These are phyloP conservation scores for Lizonia empirigonia DNA, from an alignment of 2,329 filamentous ascomycete species.

Conservation along the genomic window DNA sequence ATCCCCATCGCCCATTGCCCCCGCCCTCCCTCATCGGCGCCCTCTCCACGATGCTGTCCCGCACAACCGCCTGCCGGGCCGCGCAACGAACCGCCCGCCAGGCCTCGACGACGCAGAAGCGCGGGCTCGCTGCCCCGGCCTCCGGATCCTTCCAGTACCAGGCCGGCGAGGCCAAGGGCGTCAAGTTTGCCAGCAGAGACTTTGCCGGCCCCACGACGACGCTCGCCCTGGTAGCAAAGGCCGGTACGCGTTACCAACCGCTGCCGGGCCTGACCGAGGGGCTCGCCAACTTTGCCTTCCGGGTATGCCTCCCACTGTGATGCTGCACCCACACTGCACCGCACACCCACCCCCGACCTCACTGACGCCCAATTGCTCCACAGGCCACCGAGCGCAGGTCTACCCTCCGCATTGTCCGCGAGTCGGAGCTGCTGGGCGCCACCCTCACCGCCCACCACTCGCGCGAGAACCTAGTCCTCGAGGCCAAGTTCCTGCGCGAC, in stretches of 20 bases:
- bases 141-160: slow-evolving; percentile 85
- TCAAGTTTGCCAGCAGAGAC: slow-evolving; percentile 94
- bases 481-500: slow-evolving; percentile 92
- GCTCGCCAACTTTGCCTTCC: slow-evolving; percentile 95
- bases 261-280: slow-evolving; percentile 87
- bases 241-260: slow-evolving; percentile 90
- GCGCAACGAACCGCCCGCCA: slow-evolving; percentile 66
- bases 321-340: not conserved
- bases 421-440: slow-evolving; percentile 92
- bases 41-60: slow-evolving; percentile 66
- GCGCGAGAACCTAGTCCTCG: slow-evolving; percentile 88
- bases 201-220: slow-evolving; percentile 86
- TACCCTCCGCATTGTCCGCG: slow-evolving; percentile 89
- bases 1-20: slow-evolving; percentile 55
- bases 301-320: slow-evolving; percentile 63
- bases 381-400: slow-evolving; percentile 88
- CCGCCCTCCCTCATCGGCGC: slow-evolving; percentile 45
- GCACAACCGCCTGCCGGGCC: slow-evolving; percentile 67
- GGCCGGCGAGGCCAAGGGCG: slow-evolving; percentile 79
- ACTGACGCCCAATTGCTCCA: slow-evolving; percentile 16
- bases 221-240: slow-evolving; percentile 89
- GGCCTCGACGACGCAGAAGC: slow-evolving; percentile 60
- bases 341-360: not conserved
- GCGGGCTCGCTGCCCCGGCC: slow-evolving; percentile 70
- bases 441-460: slow-evolving; percentile 87